Base-by-base conservation (phyloP, 176 grass and related monocot species). In the Avena eriantha region DNA sequence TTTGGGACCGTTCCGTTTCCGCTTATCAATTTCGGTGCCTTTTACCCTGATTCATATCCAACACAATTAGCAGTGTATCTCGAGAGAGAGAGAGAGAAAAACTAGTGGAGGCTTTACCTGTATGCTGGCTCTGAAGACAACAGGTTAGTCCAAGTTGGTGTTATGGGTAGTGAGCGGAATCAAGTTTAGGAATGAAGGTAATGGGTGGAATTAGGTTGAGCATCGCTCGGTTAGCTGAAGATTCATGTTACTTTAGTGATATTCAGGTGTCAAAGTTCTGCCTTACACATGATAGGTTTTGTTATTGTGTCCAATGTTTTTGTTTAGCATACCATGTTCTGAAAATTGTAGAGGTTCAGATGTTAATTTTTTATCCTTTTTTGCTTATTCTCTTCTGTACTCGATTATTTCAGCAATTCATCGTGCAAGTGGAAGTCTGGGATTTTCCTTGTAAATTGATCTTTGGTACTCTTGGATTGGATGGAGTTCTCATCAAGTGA, bases 401-500 rank as follows among this genome's bases (percentile, higher is more conserved):
- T 39, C 56, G 6, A 79, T 83, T 79, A 16, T 78, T 69, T 21
- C 47, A 90, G 73, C 29, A 33, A 21, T 79, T 55, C 3, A 0
- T 57, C 41, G 12, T 0, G 31, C 78, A 50, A 50, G 4, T 7
- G 19, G 46, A 54, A n/a, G 4, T 35, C 35, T 33, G 73, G 15
- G 34, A 10, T 67, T 47, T 47, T 69, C 24, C 10, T 67, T 79
- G 43, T 74, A 82, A 79, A 7, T 69, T 41, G 26, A 73, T 39
- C 26, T 75, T 75, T 68, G 4, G 12, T 39, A 36, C 63, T 53
- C 56, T 43, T 76, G 45, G 45, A 10, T 47, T 47, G n/a, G 48
- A 98, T 98, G 96, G 93, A 96, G 87, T 88, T 91, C 83, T 91
- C 93, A 26, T 98, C 96, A 82, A 96, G 96, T 63, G 93, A 96